Percentiles rank a stretch among this genome's conserved stretches.
These are phyloP conservation scores for Zizania latifolia DNA, from an alignment of 176 grass and related monocot genomes.

Conservation along the genomic window DNA sequence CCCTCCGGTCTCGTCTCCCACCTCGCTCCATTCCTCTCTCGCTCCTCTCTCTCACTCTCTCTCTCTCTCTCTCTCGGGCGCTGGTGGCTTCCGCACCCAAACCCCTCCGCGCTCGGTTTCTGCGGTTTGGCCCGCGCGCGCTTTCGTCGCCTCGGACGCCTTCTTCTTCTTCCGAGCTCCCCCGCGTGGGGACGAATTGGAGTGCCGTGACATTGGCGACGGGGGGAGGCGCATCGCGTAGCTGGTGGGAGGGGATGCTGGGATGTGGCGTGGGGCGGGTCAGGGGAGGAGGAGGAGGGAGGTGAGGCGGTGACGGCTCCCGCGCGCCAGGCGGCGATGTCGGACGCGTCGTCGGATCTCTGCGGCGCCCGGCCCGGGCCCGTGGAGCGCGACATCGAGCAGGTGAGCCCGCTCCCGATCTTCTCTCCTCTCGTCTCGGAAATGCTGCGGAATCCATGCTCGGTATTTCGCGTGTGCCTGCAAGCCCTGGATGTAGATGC, in stretches of 20 bases:
- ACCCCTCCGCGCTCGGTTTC: not conserved
- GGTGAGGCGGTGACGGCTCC: slow-evolving; percentile 2
- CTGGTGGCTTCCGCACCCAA: not conserved
- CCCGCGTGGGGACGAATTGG: not conserved
- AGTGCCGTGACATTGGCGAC: slow-evolving; percentile 1
- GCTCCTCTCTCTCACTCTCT: not conserved
- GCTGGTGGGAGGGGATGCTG: not conserved
- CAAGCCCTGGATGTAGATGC: slow-evolving; percentile 4
- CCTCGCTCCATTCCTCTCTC: slow-evolving; percentile 2
- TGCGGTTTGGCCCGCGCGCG: not conserved
- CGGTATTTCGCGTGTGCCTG: not conserved
- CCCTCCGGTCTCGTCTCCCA: not conserved
- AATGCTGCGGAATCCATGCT: slow-evolving; percentile 5
- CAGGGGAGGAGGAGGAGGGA: slow-evolving; percentile 2
- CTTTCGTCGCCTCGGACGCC: not conserved
- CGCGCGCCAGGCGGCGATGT: slow-evolving; percentile 26
- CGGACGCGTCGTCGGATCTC: slow-evolving; percentile 61
- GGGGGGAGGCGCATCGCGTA: not conserved
- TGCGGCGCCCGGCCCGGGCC: slow-evolving; percentile 33
- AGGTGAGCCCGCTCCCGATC: slow-evolving; percentile 30
- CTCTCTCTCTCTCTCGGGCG: not conserved
- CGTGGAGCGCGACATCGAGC: slow-evolving; percentile 79
- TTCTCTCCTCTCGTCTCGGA: not conserved
- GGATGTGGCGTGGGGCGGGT: not conserved
- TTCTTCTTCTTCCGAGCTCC: not conserved